Conservation (phyloP, 495 filamentous ascomycete species). For the Usnea hakonensis region DNA sequence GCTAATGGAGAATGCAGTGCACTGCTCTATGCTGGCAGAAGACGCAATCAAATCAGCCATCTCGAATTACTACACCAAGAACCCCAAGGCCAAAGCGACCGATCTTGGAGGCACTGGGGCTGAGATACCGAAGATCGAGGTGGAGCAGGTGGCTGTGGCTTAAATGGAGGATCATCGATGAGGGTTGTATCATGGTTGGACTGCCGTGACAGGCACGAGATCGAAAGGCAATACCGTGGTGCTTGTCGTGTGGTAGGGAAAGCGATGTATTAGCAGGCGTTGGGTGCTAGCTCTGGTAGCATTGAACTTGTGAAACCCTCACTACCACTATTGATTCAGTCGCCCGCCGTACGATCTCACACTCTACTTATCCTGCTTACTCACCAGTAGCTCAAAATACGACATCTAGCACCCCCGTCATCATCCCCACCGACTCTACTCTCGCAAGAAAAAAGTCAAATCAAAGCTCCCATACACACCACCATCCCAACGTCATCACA, state of each 20-base stretch:
- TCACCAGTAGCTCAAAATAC: neutral
- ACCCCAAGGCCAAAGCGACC: conserved; percentile 64
- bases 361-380: neutral
- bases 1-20: conserved; percentile 48
- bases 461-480: neutral
- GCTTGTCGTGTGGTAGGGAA: neutral
- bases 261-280: neutral
- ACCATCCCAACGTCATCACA: too few relatives aligned
- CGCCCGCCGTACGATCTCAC: neutral
- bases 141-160: conserved; percentile 32
- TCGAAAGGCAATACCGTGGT: neutral
- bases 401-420: neutral
- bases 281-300: neutral
- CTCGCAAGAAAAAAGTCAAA: neutral
- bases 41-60: conserved; percentile 99
- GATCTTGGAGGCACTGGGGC: conserved; percentile 65
- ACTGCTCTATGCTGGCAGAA: conserved; percentile 99
- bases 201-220: neutral
- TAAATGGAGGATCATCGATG: neutral
- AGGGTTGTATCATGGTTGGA: neutral
- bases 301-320: neutral
- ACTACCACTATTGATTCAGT: neutral
- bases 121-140: conserved; percentile 46
- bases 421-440: neutral
- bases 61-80: conserved; percentile 95